Evolutionary conservation across 345 rosid species (phyloP).

Genomic region (Clausena lansium): DNA sequence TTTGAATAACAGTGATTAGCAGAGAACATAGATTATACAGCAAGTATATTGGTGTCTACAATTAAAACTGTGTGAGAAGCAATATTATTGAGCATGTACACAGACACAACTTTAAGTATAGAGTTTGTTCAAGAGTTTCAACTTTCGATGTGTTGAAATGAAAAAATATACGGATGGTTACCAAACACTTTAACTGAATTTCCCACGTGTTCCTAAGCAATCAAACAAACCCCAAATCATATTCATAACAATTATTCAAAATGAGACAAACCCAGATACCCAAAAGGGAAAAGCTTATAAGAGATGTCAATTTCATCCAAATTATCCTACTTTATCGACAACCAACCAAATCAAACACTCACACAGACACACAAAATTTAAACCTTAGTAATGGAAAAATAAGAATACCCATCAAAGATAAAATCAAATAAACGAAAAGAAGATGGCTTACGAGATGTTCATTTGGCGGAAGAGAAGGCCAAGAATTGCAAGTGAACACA

Average conservation of each 20-base stretch:
- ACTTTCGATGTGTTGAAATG: background rate
- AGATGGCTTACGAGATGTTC: slow-evolving; percentile 63
- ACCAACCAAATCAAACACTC: background rate
- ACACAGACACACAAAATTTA: background rate
- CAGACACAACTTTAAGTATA: background rate
- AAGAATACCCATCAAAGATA: background rate
- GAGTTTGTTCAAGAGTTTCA: background rate
- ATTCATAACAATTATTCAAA: background rate
- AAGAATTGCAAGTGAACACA: slow-evolving; percentile 97
- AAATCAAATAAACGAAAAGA: background rate
- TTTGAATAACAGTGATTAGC: background rate
- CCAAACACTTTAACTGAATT: background rate
- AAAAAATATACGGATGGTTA: background rate
- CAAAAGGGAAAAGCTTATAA: background rate
- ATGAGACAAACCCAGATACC: background rate
- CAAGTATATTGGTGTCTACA: background rate
- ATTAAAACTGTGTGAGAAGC: background rate
- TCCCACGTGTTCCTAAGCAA: background rate
- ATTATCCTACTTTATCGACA: background rate
- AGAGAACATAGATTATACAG: background rate
- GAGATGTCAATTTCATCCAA: background rate
- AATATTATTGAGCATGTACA: background rate
- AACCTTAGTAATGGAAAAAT: background rate
- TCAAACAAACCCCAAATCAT: background rate
- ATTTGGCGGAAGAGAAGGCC: slow-evolving; percentile 97